Evolutionary conservation across 352 stramenopile species (phyloP), one percentile per base, ranked within the genome.

Genomic region (Elongisporangium anandrum): DNA sequence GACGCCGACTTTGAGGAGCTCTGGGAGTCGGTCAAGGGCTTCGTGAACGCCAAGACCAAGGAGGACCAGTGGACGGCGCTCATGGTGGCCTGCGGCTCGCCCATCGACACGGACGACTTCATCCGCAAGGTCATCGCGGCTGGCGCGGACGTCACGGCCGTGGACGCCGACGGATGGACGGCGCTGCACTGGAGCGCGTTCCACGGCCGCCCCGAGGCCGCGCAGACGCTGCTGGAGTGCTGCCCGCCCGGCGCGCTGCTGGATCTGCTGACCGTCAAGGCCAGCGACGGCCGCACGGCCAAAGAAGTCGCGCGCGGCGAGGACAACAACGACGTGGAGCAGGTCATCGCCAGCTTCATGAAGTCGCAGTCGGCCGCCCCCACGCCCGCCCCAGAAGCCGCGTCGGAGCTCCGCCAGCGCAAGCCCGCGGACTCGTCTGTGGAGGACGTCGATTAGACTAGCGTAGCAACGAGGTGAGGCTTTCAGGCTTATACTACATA

Each of bases 121-220:
- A 91, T 93, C 53, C 66, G 73, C 51, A 82, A 84, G 60, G 50
- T 90, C 29, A 62, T 94, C 24, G 65, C 66, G 6, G 77, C 75
- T 19, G 82, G 85, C 55, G 75, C 75, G 4, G 70, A 90, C 41
- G 75, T 90, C 45, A 59, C 70, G n/a, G 79, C 73, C 8, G 77
- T 80, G 51, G 85, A 94, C 58, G 81, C 78, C 48, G 85, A 94
- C 45, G 85, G 85, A 29, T 94, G 85, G 85, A 91, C 80, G 7
- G 85, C 82, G 57, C 60, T 94, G 69, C 85, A 94, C 70, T 94
- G 85, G 85, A 85, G 77, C 65, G 85, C 82, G 21, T 94, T 91
- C 73, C 81, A 94, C 59, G 85, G 75, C 59, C 77, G 80, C 56
- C 81, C 81, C 3, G 82, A 94, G 57, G 76, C 81, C 24, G 81